Percentiles rank a stretch among this genome's conserved stretches.
Evolutionary conservation across 352 stramenopile species (phyloP).

Genomic region (Elongisporangium anandrum): DNA sequence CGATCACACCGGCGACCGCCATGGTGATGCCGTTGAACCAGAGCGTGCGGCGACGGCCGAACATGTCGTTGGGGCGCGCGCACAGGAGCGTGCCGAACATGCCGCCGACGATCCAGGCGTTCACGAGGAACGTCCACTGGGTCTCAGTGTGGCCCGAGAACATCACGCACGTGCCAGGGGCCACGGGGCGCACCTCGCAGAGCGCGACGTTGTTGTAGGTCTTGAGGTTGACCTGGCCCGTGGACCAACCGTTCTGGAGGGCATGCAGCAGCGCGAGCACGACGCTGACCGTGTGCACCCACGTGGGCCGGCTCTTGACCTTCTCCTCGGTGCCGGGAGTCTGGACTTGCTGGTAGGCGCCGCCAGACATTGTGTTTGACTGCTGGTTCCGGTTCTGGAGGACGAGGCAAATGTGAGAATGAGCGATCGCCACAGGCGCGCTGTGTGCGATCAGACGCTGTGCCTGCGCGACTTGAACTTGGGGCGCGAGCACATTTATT

Average conservation of each 20-base stretch:
- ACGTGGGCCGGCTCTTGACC: conserved; percentile 10
- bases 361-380: background rate
- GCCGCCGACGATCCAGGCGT: conserved; percentile 55
- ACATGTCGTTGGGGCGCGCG: conserved; percentile 33
- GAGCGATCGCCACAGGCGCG: background rate
- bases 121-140: conserved; percentile 49
- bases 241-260: conserved; percentile 57
- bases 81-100: conserved; percentile 43
- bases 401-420: background rate
- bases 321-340: background rate
- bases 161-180: conserved; percentile 45
- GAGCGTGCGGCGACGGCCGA: conserved; percentile 37
- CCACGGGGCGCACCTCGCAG: conserved; percentile 31
- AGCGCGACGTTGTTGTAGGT: conserved; percentile 39
- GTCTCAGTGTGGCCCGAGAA: conserved; percentile 46
- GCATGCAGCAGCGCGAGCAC: conserved; percentile 29
- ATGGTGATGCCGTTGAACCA: conserved; percentile 39
- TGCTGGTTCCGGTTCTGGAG: background rate
- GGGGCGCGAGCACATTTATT: background rate
- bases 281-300: conserved; percentile 38
- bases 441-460: background rate
- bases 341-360: background rate
- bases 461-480: background rate
- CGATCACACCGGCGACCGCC: conserved; percentile 23
- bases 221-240: conserved; percentile 46